These are phyloP conservation scores for Stylonectria norvegica DNA, from an alignment of 2,329 filamentous ascomycete genomes.

Conservation along the genomic window DNA sequence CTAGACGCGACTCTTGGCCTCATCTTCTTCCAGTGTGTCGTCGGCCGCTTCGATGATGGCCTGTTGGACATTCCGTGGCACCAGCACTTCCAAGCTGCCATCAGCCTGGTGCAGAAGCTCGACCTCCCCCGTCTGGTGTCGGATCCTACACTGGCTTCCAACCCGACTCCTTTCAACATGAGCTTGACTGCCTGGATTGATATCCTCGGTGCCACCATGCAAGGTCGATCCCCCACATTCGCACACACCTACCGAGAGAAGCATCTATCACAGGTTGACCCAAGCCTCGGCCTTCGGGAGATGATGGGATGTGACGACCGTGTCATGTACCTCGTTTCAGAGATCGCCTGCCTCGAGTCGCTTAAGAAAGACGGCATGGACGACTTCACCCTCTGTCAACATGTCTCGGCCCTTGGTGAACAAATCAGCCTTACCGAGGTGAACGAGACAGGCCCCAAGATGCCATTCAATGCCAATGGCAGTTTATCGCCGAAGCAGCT, in stretches of 20 bases:
- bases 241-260: constrained; percentile 95
- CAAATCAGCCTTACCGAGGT: constrained; percentile 81
- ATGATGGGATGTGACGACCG: constrained; percentile 97
- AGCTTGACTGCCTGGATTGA: constrained; percentile 93
- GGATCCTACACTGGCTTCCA: constrained; percentile 48
- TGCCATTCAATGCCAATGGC: constrained; percentile 65
- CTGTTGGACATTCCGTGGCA: constrained; percentile 94
- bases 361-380: constrained; percentile 81
- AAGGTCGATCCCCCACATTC: constrained; percentile 79
- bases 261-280: constrained; percentile 66
- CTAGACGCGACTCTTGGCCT: constrained; percentile 90
- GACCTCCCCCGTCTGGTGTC: constrained; percentile 69
- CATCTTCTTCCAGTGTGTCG: constrained; percentile 94
- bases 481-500: constrained; percentile 79
- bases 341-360: constrained; percentile 92
- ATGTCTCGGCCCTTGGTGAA: constrained; percentile 82
- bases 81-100: constrained; percentile 91
- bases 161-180: constrained; percentile 87
- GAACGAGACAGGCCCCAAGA: constrained; percentile 54
- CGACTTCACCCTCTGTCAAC: constrained; percentile 79
- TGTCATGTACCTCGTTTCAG: constrained; percentile 96
- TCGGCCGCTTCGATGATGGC: constrained; percentile 78
- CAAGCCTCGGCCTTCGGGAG: constrained; percentile 73
- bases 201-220: constrained; percentile 91
- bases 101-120: constrained; percentile 79